Conservation (phyloP, 352 stramenopile genomes). For the Globisporangium rhizosaccharum region DNA sequence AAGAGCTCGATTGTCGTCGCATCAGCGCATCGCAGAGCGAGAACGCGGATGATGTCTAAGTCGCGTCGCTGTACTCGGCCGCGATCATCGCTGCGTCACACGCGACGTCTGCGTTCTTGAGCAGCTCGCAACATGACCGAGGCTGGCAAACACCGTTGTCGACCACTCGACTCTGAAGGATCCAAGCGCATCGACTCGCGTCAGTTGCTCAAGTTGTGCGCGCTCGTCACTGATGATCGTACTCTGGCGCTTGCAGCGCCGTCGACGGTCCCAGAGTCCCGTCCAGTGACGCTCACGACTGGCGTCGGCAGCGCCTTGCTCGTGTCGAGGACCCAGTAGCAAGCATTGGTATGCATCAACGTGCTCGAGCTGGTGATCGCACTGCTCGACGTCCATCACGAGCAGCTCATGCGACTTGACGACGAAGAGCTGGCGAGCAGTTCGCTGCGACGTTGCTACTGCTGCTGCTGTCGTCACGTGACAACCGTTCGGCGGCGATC, state of each 20-base stretch:
- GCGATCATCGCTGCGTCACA: too few species aligned
- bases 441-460: neutral
- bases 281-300: neutral
- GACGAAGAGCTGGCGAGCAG: neutral
- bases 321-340: neutral
- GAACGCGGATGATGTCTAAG: too few species aligned
- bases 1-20: too few species aligned
- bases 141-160: too few species aligned
- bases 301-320: neutral
- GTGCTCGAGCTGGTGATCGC: neutral
- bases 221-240: neutral
- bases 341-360: neutral
- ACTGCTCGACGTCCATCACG: neutral
- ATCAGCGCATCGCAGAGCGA: too few species aligned
- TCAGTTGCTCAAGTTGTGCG: neutral
- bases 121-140: too few species aligned
- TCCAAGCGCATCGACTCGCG: too few species aligned
- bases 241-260: neutral
- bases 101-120: too few species aligned
- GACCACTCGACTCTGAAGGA: too few species aligned
- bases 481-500: neutral
- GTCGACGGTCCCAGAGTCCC: neutral
- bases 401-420: neutral
- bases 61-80: too few species aligned
- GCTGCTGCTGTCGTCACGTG: neutral